These are phyloP conservation scores for Leccinum ambiguum DNA, from an alignment of 1,284 basidiomycete genomes.

Conservation along the genomic window DNA sequence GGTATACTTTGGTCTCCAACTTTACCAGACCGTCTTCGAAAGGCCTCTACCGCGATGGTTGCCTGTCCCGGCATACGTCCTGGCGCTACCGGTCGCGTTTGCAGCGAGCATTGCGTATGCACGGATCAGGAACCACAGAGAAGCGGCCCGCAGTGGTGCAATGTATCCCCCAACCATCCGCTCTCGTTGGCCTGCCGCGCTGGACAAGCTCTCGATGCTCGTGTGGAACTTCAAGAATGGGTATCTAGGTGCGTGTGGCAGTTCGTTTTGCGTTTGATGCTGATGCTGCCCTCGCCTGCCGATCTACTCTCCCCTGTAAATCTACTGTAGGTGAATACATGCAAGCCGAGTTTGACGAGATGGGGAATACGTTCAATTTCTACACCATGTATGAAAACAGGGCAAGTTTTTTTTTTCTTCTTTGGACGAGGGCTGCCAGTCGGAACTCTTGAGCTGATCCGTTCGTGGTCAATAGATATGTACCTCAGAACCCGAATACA, in stretches of 20 bases:
- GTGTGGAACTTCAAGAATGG: conserved; percentile 32
- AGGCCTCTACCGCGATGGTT: conserved; percentile 17
- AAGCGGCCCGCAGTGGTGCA: conserved; percentile 35
- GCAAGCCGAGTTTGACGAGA: conserved; percentile 17
- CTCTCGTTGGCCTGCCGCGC: conserved; percentile 32
- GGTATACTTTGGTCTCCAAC: conserved; percentile 16
- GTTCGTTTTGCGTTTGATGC: too few species aligned
- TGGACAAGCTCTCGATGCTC: conserved; percentile 31
- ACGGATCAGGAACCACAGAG: conserved; percentile 24
- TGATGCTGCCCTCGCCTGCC: neutral
- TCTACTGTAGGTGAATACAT: conserved; percentile 28
- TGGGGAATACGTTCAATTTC: conserved; percentile 34
- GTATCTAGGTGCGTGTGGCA: conserved; percentile 30
- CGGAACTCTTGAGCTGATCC: neutral
- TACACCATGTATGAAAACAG: conserved; percentile 35
- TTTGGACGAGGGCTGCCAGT: neutral
- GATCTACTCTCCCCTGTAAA: neutral
- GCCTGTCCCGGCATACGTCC: conserved; percentile 19
- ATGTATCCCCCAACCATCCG: conserved; percentile 29
- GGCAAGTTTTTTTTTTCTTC: conserved; percentile 19
- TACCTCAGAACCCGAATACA: conserved; percentile 42
- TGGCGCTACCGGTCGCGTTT: conserved; percentile 32
- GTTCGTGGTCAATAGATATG: conserved; percentile 20
- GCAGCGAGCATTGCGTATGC: conserved; percentile 22
- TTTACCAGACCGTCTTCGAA: conserved; percentile 10